Base-by-base conservation (phyloP, 192 early-diverging fungal genomes). In the Umbelopsis ramanniana region DNA sequence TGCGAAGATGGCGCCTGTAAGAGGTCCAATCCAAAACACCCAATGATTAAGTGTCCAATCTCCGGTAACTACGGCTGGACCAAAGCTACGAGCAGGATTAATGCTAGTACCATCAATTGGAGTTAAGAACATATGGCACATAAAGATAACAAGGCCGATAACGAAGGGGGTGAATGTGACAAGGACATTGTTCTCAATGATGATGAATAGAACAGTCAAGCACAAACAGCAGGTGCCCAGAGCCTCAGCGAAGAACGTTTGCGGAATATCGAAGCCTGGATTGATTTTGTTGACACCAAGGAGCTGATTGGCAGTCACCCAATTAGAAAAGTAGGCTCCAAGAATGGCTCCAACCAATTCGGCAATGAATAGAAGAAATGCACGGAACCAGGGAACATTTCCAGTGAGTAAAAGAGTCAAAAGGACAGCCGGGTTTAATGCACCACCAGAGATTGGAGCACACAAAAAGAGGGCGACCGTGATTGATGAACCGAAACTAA, bases 21-120 rank as follows among this genome's bases (percentile, higher is more conserved):
- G 54, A 46, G 86, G 82, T 22, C 86, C 84, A 24, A 89, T 76
- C 89, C 89, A 90, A 75, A 89, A 92, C 57, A 92, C 76, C 86
- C 87, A 90, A 46, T 91, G 89, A 21, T 81, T 52, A 5, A 46
- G 66, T 57, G 86, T 78, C 72, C 77, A 82, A 14, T 68, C 67
- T 14, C 82, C 82, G 24, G 87, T 73, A 10, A 83, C 83, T 22
- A 89, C 70, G 10, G 88, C 82, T 17, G 86, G 79, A 47, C 78
- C 89, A 76, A 90, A 89, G 60, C 84, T 83, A 66, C 89, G 82
- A 21, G 89, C 91, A 17, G 89, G 91, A 77, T 92, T 92, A 55
- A 92, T 75, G 23, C 83, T 82, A n/a, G 86, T 85, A 50, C 82
- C 79, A 35, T 78, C 74, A 66, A 77, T 73, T 23, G 60, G 72